These are phyloP conservation scores for Xylaria scruposa DNA, from an alignment of 495 filamentous ascomycete genomes.

Conservation along the genomic window DNA sequence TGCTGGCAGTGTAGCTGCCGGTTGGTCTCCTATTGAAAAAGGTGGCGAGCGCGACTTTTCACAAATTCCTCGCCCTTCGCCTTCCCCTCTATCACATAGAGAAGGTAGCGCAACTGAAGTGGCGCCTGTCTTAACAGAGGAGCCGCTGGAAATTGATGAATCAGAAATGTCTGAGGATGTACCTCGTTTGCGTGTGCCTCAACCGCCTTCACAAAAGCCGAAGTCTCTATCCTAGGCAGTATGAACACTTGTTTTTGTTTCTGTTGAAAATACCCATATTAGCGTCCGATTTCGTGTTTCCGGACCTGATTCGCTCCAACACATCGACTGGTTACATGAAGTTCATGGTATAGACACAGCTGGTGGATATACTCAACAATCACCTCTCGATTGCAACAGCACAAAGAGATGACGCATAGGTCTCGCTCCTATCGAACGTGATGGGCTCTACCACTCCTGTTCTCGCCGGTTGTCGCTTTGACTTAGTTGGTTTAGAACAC, in stretches of 20 bases:
- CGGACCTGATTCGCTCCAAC: constrained; percentile 1
- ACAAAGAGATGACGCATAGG: neutral
- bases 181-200: constrained; percentile 49
- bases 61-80: constrained; percentile 34
- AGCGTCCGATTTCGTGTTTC: neutral
- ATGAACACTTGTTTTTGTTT: constrained; percentile 35
- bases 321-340: neutral
- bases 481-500: neutral
- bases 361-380: neutral
- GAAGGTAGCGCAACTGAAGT: constrained; percentile 34
- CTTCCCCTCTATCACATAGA: constrained; percentile 36
- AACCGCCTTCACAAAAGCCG: constrained; percentile 46
- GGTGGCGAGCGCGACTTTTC: constrained; percentile 39
- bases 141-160: constrained; percentile 47
- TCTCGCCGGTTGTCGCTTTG: neutral
- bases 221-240: constrained; percentile 46
- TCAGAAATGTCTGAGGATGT: constrained; percentile 39
- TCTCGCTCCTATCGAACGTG: neutral
- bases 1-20: constrained; percentile 80
- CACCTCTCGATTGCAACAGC: neutral
- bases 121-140: constrained; percentile 43
- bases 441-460: neutral
- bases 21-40: constrained; percentile 85
- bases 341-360: neutral
- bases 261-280: constrained; percentile 14